Evolutionary conservation across 2,329 filamentous ascomycete species (phyloP).

Genomic region (Colletotrichum lupini): DNA sequence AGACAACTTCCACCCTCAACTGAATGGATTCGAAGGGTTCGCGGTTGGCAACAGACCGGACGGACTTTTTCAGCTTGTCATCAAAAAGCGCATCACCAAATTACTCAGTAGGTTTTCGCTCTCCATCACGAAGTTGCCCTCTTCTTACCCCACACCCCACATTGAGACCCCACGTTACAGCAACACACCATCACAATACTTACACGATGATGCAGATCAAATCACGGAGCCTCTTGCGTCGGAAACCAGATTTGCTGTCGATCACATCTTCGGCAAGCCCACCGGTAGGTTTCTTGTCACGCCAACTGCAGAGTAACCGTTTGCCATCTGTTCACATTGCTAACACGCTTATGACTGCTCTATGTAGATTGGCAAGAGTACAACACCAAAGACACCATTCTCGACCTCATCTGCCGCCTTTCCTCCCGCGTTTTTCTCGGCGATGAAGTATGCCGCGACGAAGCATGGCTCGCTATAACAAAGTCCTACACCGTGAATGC

Average conservation of each 20-base stretch:
- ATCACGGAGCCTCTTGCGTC: constrained; percentile 30
- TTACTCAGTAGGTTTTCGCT: constrained; percentile 29
- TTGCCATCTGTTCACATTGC: background rate
- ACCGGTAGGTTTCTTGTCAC: background rate
- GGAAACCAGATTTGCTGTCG: constrained; percentile 18
- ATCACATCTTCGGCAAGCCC: constrained; percentile 11
- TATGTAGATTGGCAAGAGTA: constrained; percentile 26
- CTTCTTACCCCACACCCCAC: constrained; percentile 4
- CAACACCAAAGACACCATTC: constrained; percentile 11
- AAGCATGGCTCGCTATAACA: constrained; percentile 57
- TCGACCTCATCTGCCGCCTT: constrained; percentile 56
- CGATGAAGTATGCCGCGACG: constrained; percentile 54
- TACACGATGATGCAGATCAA: background rate
- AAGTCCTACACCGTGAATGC: constrained; percentile 41
- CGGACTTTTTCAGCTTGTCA: constrained; percentile 28
- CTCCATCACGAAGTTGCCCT: background rate
- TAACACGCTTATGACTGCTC: background rate
- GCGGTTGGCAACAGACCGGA: background rate
- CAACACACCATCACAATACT: background rate
- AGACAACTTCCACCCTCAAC: constrained; percentile 29
- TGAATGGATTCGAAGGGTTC: constrained; percentile 36
- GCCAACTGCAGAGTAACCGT: too few relatives aligned
- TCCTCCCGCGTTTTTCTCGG: constrained; percentile 63
- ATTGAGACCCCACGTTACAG: background rate
- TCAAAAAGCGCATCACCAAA: constrained; percentile 37